Base-by-base conservation (phyloP, 2,329 filamentous ascomycete genomes). In the Boeremia lycopersici region DNA sequence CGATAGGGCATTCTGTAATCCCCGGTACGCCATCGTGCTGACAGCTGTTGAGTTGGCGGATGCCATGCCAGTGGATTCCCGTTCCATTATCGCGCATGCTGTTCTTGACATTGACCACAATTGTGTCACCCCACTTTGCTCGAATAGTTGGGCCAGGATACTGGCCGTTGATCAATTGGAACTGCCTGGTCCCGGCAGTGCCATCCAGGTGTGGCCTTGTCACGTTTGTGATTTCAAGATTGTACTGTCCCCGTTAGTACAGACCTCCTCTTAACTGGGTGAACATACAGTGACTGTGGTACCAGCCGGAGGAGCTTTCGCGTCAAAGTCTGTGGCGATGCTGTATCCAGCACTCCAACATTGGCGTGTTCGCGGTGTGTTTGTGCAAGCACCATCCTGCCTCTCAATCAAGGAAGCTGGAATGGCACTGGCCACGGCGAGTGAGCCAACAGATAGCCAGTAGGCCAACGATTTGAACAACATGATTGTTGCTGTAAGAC, bases 1-100 rank as follows among this genome's bases (percentile, higher is more conserved):
- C 78, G 56, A 89, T 85, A 1, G 88, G 87, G 60, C 88, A 91
- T 70, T 91, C 86, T 25, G 55, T 61, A 25, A 64, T 45, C 39
- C 79, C 79, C 26, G 74, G 74, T 4, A 86, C 84, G 48, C 86
- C 86, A 60, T 88, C 86, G 46, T 82, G 76, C 52, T 81, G 74
- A 63, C 73, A 61, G 64, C 65, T 59, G 51, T 70, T 68, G 34
- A 69, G 47, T 44, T 71, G 68, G 31, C 78, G 70, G 25, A 82
- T 67, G 29, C 81, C 81, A 56, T 84, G 81, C 77, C 78, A 83
- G 58, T 83, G 81, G 15, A 83, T 77, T 7, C 77, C 71, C 10
- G 80, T 83, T 29, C 80, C 81, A 45, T 82, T 80, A 48, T 80
- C 63, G 40, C 60, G 49, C 34, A 76, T 57, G 15, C 56, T 69